Percentiles rank a stretch among this genome's conserved stretches.
phyloP scores from a whole-genome alignment of 495 filamentous ascomycete species.

The Penicillium pancosmium region DNA sequence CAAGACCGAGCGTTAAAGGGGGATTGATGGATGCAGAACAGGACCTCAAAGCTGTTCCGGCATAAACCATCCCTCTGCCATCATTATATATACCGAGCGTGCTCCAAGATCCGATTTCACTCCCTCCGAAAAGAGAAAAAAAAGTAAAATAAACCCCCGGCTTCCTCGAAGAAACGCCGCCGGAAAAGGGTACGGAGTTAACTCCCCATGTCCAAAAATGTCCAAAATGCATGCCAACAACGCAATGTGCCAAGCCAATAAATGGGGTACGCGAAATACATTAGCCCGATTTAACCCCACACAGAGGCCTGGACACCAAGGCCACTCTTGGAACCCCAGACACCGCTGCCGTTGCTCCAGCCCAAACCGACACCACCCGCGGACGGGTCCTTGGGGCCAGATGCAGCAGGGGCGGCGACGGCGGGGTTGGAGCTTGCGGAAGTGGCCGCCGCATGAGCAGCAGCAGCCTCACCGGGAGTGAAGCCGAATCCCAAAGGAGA shows the following conservation, averaged over 20 bases:
- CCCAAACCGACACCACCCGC: conserved; percentile 56
- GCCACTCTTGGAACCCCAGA: conserved; percentile 74
- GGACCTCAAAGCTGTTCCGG: conserved; percentile 13
- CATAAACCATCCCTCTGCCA: neutral
- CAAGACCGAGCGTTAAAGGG: too few species aligned
- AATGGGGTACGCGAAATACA: conserved; percentile 4
- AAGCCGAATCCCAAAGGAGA: conserved; percentile 83
- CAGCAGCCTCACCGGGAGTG: conserved; percentile 54
- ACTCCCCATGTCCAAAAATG: conserved; percentile 3
- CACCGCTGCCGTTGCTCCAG: conserved; percentile 72
- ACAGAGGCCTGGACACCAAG: conserved; percentile 75
- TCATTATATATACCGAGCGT: conserved; percentile 22
- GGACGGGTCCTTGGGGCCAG: conserved; percentile 50
- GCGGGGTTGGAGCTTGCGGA: conserved; percentile 65
- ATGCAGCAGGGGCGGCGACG: conserved; percentile 32
- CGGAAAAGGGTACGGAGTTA: conserved; percentile 6
- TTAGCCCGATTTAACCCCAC: conserved; percentile 60
- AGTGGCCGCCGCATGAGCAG: conserved; percentile 50
- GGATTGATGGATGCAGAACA: neutral
- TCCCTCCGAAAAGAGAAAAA: neutral
- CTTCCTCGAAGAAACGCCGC: conserved; percentile 23
- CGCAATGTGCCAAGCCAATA: conserved; percentile 10
- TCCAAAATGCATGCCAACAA: conserved; percentile 20
- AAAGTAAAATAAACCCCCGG: conserved; percentile 12
- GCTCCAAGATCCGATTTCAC: conserved; percentile 15